phyloP scores from a whole-genome alignment of 2,329 filamentous ascomycete genomes.

The Pyrenochaeta sp. region DNA sequence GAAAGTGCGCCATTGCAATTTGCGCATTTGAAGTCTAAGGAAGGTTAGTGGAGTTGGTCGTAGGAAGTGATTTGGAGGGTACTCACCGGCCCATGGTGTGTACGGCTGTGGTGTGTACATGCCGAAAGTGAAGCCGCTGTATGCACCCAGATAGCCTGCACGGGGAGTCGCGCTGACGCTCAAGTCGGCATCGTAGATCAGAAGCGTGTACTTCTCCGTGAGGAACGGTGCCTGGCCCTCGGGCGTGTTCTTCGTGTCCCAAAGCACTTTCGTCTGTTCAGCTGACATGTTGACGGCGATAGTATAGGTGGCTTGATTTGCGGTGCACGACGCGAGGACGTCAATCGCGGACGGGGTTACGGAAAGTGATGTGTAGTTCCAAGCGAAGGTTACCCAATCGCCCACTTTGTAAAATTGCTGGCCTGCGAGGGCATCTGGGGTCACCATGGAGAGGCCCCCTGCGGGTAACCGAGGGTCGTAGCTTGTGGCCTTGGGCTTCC shows the following conservation, averaged over 20 bases:
- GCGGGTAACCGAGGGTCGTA: slow-evolving; percentile 64
- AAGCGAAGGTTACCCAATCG: slow-evolving; percentile 68
- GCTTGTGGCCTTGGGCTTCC: slow-evolving; percentile 37
- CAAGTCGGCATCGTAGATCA: slow-evolving; percentile 67
- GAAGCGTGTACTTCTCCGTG: slow-evolving; percentile 68
- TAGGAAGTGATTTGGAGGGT: background rate
- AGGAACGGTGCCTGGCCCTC: slow-evolving; percentile 57
- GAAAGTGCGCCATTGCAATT: slow-evolving; percentile 65
- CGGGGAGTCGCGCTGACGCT: slow-evolving; percentile 60
- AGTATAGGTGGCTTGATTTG: slow-evolving; percentile 68
- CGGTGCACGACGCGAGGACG: slow-evolving; percentile 67
- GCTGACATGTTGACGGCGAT: slow-evolving; percentile 67
- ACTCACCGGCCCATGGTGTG: slow-evolving; percentile 59
- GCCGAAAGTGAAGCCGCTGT: slow-evolving; percentile 65
- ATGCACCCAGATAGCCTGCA: slow-evolving; percentile 64
- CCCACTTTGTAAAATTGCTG: slow-evolving; percentile 71
- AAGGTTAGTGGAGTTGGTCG: slow-evolving; percentile 12
- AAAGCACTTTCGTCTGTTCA: slow-evolving; percentile 61
- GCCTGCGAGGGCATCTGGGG: slow-evolving; percentile 59
- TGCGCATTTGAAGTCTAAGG: slow-evolving; percentile 62
- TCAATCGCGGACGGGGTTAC: slow-evolving; percentile 67
- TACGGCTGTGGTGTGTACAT: slow-evolving; percentile 68
- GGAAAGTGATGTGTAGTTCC: slow-evolving; percentile 73
- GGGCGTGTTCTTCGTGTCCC: slow-evolving; percentile 63
- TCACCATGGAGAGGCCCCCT: slow-evolving; percentile 70